A percentile compares a stretch with the other conserved stretches of the same genome.
phyloP scores from a whole-genome alignment of 345 rosid species.

The Eucalyptus cladocalyx region DNA sequence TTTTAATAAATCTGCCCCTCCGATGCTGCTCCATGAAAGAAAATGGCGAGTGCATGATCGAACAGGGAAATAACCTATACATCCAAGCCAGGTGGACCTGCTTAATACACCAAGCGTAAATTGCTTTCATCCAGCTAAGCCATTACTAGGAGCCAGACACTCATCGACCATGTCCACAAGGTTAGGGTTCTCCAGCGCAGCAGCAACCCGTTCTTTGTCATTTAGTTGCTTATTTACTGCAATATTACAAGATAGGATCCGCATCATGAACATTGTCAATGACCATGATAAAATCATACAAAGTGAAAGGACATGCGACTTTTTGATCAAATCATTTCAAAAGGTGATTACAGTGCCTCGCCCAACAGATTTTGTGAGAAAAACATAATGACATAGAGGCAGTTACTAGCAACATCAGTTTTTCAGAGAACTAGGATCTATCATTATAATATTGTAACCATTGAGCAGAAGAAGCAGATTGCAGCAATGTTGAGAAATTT shows the following conservation, averaged over 20 bases:
- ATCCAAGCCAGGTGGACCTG: not conserved
- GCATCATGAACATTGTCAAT: not conserved
- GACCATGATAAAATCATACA: not conserved
- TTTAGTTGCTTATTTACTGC: conserved; percentile 94
- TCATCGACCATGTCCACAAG: conserved; percentile 87
- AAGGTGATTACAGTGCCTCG: not conserved
- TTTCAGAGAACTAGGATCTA: not conserved
- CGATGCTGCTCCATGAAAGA: not conserved
- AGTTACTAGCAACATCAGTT: not conserved
- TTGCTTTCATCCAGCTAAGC: conserved; percentile 4
- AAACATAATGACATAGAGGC: not conserved
- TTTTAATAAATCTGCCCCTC: not conserved
- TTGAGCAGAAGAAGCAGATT: not conserved
- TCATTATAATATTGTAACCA: not conserved
- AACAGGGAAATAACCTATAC: not conserved
- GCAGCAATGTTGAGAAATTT: not conserved
- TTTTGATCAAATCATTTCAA: not conserved
- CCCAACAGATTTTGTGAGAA: not conserved
- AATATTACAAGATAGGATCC: not conserved
- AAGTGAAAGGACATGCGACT: not conserved
- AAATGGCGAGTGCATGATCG: not conserved
- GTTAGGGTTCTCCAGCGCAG: conserved; percentile 90
- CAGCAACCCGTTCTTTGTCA: conserved; percentile 90
- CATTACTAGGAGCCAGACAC: conserved; percentile 60
- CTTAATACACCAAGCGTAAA: not conserved